Base-by-base conservation (phyloP, 1,284 basidiomycete species). In the Lentinus polychrous region DNA sequence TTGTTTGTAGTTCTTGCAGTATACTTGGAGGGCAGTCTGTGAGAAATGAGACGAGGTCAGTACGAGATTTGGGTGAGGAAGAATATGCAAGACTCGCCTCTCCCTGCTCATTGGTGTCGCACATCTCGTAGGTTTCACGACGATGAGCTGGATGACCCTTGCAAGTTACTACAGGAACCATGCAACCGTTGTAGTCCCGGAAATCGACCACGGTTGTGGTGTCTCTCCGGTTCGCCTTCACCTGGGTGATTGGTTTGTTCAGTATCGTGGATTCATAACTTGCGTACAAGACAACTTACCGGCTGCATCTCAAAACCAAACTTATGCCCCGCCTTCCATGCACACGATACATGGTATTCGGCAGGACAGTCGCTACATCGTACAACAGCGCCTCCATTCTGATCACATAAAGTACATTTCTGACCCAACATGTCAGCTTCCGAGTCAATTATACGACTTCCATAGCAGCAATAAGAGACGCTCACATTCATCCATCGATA, bases 271-370 rank as follows among this genome's bases (percentile, higher is more conserved):
- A 31, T 37, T 42, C 46, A 18, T 62, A 45, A 15, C 20, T 23
- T 27, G 6, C 14, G 42, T 45, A 20, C 5, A 10, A 23, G n/a
- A 0, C 10, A 2, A 61, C 88, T 65, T 56, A 87, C 90, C 41
- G 86, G 78, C 55, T 85, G 81, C 41, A 97, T 79, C 68, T 96
- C 92, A 64, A 98, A 97, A 15, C 89, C 93, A 55, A 98, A 89
- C 55, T 76, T 84, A 68, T 85, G 82, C 0, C 85, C 86, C 18
- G 82, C 73, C 47, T 76, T 78, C 87, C 88, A 96, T 10, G 93
- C 95, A 62, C 95, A 99, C 0, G 90, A 86, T 8, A 86, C 77
- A 65, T 99, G 95, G 63, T 86, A 94, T 49, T 86, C 80, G 45
- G 76, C 78, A 6, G 71, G 69, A 63, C 95, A 97, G 55, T 93